Percentiles rank a stretch among this genome's conserved stretches.
Evolutionary conservation across 2,329 filamentous ascomycete species (phyloP).

Genomic region (Cordyceps pruinosa): DNA sequence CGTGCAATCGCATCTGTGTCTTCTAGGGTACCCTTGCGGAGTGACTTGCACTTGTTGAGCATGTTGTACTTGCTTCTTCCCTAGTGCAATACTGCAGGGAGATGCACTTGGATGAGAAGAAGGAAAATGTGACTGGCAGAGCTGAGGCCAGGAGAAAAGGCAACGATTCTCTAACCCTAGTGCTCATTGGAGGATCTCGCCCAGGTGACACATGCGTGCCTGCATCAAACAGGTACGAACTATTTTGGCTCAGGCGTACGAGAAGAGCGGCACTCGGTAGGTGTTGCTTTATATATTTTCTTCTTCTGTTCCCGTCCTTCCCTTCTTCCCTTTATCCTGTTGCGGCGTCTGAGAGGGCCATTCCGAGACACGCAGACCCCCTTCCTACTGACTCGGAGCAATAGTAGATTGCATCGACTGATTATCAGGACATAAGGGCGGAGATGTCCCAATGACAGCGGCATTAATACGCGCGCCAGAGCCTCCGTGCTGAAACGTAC

Average conservation of each 20-base stretch:
- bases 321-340: not conserved
- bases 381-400: not conserved
- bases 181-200: too few relatives aligned
- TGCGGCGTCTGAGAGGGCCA: not conserved
- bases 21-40: not conserved
- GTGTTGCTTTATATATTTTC: not conserved
- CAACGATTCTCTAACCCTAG: too few relatives aligned
- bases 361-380: not conserved
- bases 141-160: not conserved
- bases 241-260: too few relatives aligned
- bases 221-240: too few relatives aligned
- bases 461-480: not conserved
- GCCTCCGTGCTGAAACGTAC: not conserved
- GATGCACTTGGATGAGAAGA: not conserved
- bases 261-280: not conserved
- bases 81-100: not conserved
- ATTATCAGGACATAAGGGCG: not conserved
- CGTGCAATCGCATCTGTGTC: not conserved
- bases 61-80: not conserved
- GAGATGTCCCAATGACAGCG: not conserved
- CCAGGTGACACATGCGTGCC: too few relatives aligned
- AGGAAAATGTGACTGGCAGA: not conserved
- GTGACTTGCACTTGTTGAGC: not conserved
- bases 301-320: not conserved
- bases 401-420: not conserved